Percentiles rank a stretch among this genome's conserved stretches.
Evolutionary conservation across 768 basidiomycete species (phyloP).

Genomic region (Leucocoprinus birnbaumii): DNA sequence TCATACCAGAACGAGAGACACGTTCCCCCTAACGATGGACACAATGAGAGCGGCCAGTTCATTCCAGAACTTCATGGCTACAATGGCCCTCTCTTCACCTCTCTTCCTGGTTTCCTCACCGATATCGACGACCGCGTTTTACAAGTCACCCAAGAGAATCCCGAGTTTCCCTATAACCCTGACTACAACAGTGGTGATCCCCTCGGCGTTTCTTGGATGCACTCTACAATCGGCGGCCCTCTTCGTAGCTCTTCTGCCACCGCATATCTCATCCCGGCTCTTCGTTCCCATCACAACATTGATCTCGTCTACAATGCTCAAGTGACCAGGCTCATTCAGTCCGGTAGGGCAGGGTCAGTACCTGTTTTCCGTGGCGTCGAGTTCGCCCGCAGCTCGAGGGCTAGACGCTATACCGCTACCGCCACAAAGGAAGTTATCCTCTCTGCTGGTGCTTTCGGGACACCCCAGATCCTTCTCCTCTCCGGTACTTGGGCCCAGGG

Average conservation of each 20-base stretch:
- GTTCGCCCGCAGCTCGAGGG: too few species aligned
- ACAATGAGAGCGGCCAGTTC: too few species aligned
- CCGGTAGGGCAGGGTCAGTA: not conserved
- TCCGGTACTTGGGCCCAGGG: constrained; percentile 38
- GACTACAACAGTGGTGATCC: constrained; percentile 31
- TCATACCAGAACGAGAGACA: constrained; percentile 33
- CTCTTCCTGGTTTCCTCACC: constrained; percentile 26
- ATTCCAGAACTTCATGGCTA: constrained; percentile 34
- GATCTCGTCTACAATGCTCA: constrained; percentile 29
- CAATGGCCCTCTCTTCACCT: constrained; percentile 28
- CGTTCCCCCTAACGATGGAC: too few species aligned
- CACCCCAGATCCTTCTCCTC: too few species aligned
- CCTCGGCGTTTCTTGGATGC: constrained; percentile 33
- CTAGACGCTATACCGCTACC: too few species aligned
- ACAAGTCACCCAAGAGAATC: constrained; percentile 29
- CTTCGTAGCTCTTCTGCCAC: constrained; percentile 34
- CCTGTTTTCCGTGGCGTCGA: too few species aligned
- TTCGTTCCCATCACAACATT: constrained; percentile 28
- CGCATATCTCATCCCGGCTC: too few species aligned
- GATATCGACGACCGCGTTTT: constrained; percentile 31
- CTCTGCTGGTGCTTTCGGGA: too few species aligned
- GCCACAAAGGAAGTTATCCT: too few species aligned
- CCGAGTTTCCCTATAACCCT: constrained; percentile 31
- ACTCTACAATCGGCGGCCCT: constrained; percentile 27
- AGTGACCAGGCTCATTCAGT: constrained; percentile 22